These are phyloP conservation scores for Heimioporus punctisporus DNA, from an alignment of 1,284 basidiomycete species.

Conservation along the genomic window DNA sequence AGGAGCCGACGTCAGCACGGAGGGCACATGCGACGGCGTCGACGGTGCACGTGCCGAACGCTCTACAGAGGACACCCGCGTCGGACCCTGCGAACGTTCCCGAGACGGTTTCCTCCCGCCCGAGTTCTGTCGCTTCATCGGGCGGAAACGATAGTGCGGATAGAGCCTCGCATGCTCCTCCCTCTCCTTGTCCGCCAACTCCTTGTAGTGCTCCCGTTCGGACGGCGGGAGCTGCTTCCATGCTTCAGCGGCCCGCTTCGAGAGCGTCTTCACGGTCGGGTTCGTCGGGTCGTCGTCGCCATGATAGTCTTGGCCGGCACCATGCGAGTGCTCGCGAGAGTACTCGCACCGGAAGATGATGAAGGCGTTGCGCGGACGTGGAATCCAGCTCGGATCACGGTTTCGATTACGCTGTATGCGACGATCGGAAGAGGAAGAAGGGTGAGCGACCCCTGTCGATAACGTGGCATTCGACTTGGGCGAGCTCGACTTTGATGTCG, in stretches of 20 bases:
- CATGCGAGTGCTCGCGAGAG: slow-evolving; percentile 39
- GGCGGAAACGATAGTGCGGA: slow-evolving; percentile 65
- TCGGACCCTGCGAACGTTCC: slow-evolving; percentile 13
- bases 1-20: slow-evolving; percentile 25
- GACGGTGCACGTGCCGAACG: neutral
- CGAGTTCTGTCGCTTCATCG: slow-evolving; percentile 41
- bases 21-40: slow-evolving; percentile 9
- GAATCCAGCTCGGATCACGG: slow-evolving; percentile 65
- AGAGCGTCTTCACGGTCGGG: slow-evolving; percentile 47
- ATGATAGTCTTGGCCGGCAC: slow-evolving; percentile 13
- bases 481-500: neutral
- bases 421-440: slow-evolving; percentile 31
- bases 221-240: slow-evolving; percentile 52
- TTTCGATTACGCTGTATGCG: slow-evolving; percentile 34
- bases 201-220: slow-evolving; percentile 51
- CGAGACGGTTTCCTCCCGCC: slow-evolving; percentile 26
- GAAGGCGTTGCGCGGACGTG: slow-evolving; percentile 87
- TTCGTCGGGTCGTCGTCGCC: slow-evolving; percentile 22
- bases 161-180: slow-evolving; percentile 53
- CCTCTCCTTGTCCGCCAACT: slow-evolving; percentile 52
- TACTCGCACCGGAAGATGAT: slow-evolving; percentile 88
- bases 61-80: neutral
- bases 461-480: neutral
- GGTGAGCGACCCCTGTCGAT: neutral
- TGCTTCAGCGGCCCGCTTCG: slow-evolving; percentile 62